Evolutionary conservation across 1,284 basidiomycete species (phyloP).

Genomic region (Apiotrichum gracile): DNA sequence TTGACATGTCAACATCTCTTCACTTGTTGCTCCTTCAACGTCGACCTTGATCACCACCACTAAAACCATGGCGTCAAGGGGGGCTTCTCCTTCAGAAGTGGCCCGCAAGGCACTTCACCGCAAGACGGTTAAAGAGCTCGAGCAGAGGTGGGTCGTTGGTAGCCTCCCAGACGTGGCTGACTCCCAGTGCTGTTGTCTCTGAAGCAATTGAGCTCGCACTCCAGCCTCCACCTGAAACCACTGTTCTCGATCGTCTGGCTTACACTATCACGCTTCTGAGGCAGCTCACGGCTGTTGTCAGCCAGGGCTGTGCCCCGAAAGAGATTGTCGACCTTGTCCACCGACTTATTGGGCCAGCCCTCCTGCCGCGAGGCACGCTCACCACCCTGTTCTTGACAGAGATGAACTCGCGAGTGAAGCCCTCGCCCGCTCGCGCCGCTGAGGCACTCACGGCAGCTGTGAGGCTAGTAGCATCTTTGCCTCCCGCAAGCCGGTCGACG

Average conservation of each 20-base stretch:
- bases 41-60: neutral
- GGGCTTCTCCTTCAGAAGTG: conserved; percentile 9
- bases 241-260: conserved; percentile 24
- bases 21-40: no score
- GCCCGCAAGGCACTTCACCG: conserved; percentile 24
- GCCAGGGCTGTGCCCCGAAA: neutral
- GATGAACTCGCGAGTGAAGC: conserved; percentile 23
- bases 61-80: neutral
- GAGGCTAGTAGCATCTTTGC: conserved; percentile 11
- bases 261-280: conserved; percentile 24
- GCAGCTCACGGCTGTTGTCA: conserved; percentile 12
- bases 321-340: conserved; percentile 14
- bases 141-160: conserved; percentile 14
- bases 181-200: conserved; percentile 2
- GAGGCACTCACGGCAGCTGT: conserved; percentile 23
- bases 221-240: conserved; percentile 1
- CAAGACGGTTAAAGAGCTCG: conserved; percentile 14
- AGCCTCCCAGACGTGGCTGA: neutral
- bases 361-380: conserved; percentile 19
- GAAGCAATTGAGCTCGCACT: conserved; percentile 12
- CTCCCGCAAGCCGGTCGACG: conserved; percentile 1
- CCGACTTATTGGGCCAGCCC: conserved; percentile 12
- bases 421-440: conserved; percentile 21
- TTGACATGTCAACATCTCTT: neutral
- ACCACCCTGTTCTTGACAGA: conserved; percentile 15